Percentiles rank a stretch among this genome's conserved stretches.
Evolutionary conservation across 371 early-diverging fungal genomes (phyloP).

Genomic region (Chytridium lagenaria): DNA sequence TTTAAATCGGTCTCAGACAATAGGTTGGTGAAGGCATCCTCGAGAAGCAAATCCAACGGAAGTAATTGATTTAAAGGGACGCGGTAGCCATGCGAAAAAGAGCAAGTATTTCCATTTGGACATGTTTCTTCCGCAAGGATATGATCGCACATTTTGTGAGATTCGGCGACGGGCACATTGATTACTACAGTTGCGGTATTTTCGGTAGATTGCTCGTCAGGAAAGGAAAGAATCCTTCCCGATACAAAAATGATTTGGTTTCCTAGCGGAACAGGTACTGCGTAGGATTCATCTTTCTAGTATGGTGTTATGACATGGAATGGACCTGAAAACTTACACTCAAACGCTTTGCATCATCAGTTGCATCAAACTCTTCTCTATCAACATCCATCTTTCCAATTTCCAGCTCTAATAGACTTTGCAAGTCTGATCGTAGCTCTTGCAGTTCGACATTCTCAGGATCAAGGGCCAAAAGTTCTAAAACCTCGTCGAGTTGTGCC

Average conservation of each 20-base stretch:
- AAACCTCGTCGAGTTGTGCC: background rate
- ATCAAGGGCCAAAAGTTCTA: background rate
- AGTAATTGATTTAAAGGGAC: background rate
- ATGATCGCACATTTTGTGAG: background rate
- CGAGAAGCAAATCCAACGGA: background rate
- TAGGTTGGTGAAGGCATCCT: background rate
- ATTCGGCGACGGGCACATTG: background rate
- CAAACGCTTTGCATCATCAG: background rate
- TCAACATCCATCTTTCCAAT: background rate
- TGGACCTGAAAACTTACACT: no score
- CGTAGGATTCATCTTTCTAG: slow-evolving; percentile 6
- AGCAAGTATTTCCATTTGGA: background rate
- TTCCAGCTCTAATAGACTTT: background rate
- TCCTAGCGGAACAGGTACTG: slow-evolving; percentile 2
- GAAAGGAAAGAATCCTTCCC: background rate
- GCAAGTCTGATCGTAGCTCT: background rate
- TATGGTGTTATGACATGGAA: no score
- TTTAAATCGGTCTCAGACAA: background rate
- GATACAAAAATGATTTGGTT: slow-evolving; percentile 8
- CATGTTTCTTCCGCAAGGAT: background rate
- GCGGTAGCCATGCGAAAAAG: background rate
- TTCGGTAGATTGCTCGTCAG: background rate
- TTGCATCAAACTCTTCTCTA: background rate
- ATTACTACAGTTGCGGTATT: slow-evolving; percentile 5
- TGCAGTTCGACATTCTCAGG: slow-evolving; percentile 5